Percentiles rank a stretch among this genome's conserved stretches.
phyloP scores from a whole-genome alignment of 2,329 filamentous ascomycete genomes.

The Penicillium sp. region DNA sequence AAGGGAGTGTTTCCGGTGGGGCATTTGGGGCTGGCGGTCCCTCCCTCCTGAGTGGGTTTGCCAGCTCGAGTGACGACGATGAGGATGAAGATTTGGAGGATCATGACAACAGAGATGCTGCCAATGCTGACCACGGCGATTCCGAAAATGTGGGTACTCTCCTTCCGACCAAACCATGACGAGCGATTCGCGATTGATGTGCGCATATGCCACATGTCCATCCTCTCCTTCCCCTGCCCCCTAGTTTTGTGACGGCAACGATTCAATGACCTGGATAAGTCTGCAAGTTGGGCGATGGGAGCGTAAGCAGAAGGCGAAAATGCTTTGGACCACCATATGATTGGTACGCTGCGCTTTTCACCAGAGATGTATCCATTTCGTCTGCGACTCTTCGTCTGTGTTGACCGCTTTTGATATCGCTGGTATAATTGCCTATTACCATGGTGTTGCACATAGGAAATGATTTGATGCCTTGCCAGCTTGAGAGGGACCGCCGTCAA shows the following conservation, averaged over 20 bases:
- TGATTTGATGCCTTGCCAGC: neutral
- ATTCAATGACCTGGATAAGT: constrained; percentile 12
- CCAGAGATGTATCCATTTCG: neutral
- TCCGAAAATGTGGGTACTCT: constrained; percentile 67
- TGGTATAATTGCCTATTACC: neutral
- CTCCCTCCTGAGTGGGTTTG: constrained; percentile 83
- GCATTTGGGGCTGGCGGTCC: constrained; percentile 66
- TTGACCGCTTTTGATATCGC: neutral
- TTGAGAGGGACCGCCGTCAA: neutral
- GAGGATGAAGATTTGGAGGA: constrained; percentile 89
- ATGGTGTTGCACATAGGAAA: neutral
- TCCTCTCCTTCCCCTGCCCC: neutral
- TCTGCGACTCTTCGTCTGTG: neutral
- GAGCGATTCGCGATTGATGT: constrained; percentile 52
- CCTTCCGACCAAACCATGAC: constrained; percentile 56
- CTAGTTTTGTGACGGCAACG: neutral
- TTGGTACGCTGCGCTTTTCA: constrained; percentile 1
- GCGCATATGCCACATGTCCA: constrained; percentile 13
- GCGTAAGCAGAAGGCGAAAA: constrained; percentile 10
- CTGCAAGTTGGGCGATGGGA: constrained; percentile 17
- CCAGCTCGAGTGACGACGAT: constrained; percentile 92
- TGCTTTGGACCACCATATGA: neutral
- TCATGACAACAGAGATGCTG: constrained; percentile 54
- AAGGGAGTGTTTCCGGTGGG: constrained; percentile 66
- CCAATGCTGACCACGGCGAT: constrained; percentile 47